Percentiles rank a stretch among this genome's conserved stretches.
Evolutionary conservation across 179 eudicot species (phyloP).

Genomic region (Spinacia oleracea): DNA sequence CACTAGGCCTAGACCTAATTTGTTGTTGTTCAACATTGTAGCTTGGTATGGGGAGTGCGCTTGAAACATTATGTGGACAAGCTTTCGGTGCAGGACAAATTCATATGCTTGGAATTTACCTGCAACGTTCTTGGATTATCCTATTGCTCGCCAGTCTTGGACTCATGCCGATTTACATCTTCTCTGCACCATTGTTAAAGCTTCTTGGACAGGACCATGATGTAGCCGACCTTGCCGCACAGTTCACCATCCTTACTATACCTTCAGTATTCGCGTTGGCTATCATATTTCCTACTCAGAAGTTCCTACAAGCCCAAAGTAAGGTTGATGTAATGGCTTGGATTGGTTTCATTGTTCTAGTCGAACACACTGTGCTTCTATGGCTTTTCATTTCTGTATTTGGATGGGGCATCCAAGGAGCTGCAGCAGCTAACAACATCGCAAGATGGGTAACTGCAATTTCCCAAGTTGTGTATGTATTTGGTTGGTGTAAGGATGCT

Average conservation of each 20-base stretch:
- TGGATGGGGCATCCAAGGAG: conserved; percentile 59
- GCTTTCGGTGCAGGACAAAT: conserved; percentile 72
- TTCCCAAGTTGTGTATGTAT: conserved; percentile 49
- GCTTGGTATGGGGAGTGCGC: conserved; percentile 85
- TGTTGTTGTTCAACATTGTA: conserved; percentile 23
- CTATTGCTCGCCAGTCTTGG: conserved; percentile 38
- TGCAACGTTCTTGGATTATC: conserved; percentile 72
- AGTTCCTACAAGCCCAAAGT: conserved; percentile 78
- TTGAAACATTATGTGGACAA: conserved; percentile 74
- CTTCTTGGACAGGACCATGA: conserved; percentile 58
- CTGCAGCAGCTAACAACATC: conserved; percentile 54
- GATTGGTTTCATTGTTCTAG: conserved; percentile 43
- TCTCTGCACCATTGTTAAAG: conserved; percentile 52
- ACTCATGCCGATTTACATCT: conserved; percentile 58
- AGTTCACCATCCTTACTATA: conserved; percentile 39
- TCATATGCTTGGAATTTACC: conserved; percentile 61
- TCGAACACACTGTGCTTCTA: conserved; percentile 35
- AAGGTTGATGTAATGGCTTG: conserved; percentile 51
- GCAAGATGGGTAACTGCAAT: conserved; percentile 42
- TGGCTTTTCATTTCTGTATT: conserved; percentile 47
- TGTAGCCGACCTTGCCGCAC: conserved; percentile 59
- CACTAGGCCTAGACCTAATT: no score
- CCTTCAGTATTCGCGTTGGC: conserved; percentile 66
- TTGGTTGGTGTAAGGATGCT: conserved; percentile 62
- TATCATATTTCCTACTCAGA: conserved; percentile 55